Base-by-base conservation (phyloP, 768 basidiomycete species). In the Boletus barrowsii region DNA sequence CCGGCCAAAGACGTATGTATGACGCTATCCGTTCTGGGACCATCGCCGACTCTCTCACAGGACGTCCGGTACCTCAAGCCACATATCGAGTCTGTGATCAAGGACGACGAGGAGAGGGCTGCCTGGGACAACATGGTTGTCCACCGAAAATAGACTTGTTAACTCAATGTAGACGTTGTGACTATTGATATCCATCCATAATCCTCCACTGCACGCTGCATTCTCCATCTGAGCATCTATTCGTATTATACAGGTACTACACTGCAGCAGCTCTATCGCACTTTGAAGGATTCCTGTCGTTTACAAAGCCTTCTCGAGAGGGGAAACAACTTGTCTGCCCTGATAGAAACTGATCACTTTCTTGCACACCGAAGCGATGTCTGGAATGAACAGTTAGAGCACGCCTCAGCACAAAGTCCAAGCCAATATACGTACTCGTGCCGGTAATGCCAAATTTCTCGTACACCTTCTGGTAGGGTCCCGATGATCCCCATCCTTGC, bases 21-120 rank as follows among this genome's bases (percentile, higher is more conserved):
- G 53, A 20, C 24, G 3, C 35, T 18, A 18, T n/a, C n/a, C 39
- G 17, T 33, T 6, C 29, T 33, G 45, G 8, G 56, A 59, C 49
- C 53, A 20, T 55, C 10, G 29, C 58, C 54, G 32, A 56, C 56
- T 56, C 44, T 42, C 13, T 47, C 40, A 22, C 72, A 98, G 96
- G 96, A 98, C 70, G 72, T 81, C 58, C 90, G 93, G 54, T 98
- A 97, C 81, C 84, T 98, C 63, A 80, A 78, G 57, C 87, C 90
- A 29, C 82, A 87, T 69, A 83, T 98, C 39, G 61, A 76, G 55
- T 81, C 86, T 41, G 87, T 96, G 57, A 74, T 75, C 62, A 79
- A 78, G 59, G 95, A 98, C 75, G 79, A 88, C 39, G 70, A 75
- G 29, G 96, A 98, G 78, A 82, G 93, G 63, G 69, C 63, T 33